phyloP scores from a whole-genome alignment of 176 grass and related monocot genomes.

The Lolium perenne region DNA sequence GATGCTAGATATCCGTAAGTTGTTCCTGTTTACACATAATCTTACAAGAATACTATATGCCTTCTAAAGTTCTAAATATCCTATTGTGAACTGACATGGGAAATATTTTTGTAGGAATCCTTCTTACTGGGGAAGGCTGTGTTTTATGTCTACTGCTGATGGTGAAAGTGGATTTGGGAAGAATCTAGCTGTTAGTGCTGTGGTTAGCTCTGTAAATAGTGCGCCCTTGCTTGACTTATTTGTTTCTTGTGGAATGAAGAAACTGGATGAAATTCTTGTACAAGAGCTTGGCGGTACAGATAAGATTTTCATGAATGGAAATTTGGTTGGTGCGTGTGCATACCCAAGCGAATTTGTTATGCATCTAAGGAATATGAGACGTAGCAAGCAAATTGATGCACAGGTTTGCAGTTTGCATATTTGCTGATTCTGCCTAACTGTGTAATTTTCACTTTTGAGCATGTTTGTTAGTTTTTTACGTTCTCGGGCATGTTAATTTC shows the following conservation, averaged over 20 bases:
- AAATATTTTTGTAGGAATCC: constrained; percentile 66
- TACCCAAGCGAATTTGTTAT: constrained; percentile 51
- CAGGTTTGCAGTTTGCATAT: constrained; percentile 49
- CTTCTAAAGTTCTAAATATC: constrained; percentile 3
- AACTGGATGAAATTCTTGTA: constrained; percentile 59
- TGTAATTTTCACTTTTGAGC: neutral
- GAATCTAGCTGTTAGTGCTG: constrained; percentile 77
- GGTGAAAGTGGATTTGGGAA: constrained; percentile 86
- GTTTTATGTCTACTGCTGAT: constrained; percentile 83
- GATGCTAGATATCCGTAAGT: constrained; percentile 95
- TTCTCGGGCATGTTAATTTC: neutral
- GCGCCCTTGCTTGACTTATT: too few relatives aligned
- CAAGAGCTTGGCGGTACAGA: constrained; percentile 45
- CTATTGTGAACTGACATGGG: constrained; percentile 37
- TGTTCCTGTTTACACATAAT: constrained; percentile 1
- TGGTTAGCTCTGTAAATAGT: constrained; percentile 46
- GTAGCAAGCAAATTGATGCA: constrained; percentile 54
- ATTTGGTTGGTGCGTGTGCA: constrained; percentile 63
- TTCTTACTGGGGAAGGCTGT: constrained; percentile 90
- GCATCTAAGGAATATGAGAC: constrained; percentile 59
- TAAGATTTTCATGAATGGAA: constrained; percentile 83
- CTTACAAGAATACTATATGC: neutral
- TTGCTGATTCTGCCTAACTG: constrained; percentile 8
- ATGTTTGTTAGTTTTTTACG: neutral
- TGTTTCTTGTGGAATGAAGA: constrained; percentile 61